Base-by-base conservation (phyloP, 1,284 basidiomycete species). In the Xanthoconium separans region DNA sequence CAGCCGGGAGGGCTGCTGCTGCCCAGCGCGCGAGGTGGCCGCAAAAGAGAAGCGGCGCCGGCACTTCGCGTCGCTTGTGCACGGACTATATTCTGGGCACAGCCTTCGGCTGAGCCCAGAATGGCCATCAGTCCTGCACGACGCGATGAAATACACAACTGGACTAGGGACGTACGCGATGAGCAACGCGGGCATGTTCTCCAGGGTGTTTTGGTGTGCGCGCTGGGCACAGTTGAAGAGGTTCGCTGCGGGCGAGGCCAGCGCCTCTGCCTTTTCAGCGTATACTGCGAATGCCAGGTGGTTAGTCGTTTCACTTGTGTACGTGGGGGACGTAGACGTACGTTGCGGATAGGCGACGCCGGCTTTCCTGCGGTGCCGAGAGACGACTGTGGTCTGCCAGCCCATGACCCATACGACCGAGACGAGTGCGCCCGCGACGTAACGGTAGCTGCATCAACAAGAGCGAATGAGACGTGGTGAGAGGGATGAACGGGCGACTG, bases 131-230 rank as follows among this genome's bases (percentile, higher is more conserved):
- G 29, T 18, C 7, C 3, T 7, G 15, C 8, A 33, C 15, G 20
- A 8, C 9, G 7, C 18, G n/a, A 9, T 15, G 2, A 3, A 6
- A 18, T 8, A 5, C 24, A 24, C 24, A 24, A 24, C 24, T 24
- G 24, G 24, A 6, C 3, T 24, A 24, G 5, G 15, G 4, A 49
- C 51, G 36, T 41, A 64, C 60, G 55, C 40, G 33, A 56, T 31
- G 15, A 64, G 22, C 15, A 64, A 45, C 30, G 33, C 20, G 30
- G 71, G 67, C 30, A 75, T 56, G 39, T 54, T 60, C 53, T 77
- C 75, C 29, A 77, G 60, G 1, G 73, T 75, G 62, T 77, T 77
- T 50, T 71, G 72, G 57, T 73, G 74, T n/a, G 70, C 66, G 59
- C 73, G 70, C 53, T 75, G 72, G n/a, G 66, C 70, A 53, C 73